Conservation (phyloP, 1,284 basidiomycete species). For the Xanthoconium separans region DNA sequence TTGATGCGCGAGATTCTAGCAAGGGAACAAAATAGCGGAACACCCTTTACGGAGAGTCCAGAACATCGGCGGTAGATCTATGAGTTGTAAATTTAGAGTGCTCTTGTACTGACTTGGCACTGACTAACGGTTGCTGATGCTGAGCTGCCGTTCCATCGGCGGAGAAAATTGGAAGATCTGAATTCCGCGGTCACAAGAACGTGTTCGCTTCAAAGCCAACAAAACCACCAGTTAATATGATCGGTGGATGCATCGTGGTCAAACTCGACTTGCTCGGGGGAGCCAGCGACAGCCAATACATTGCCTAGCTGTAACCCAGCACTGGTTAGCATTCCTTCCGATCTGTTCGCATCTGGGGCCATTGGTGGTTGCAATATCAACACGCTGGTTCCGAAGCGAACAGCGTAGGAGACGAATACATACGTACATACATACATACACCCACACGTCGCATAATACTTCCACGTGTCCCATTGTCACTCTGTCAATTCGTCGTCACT, state of each 20-base stretch:
- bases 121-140: neutral
- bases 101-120: neutral
- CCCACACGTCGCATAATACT: constrained; percentile 1
- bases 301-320: too few species aligned
- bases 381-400: constrained; percentile 6
- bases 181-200: neutral
- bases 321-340: neutral
- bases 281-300: too few species aligned
- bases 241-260: too few species aligned
- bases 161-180: constrained; percentile 13
- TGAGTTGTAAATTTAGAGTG: neutral
- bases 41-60: constrained; percentile 1
- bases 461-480: constrained; percentile 15
- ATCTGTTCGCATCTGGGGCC: constrained; percentile 8
- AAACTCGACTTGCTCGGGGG: too few species aligned
- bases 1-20: neutral
- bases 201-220: constrained; percentile 9
- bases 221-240: too few species aligned
- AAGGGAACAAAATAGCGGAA: neutral
- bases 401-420: neutral
- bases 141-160: constrained; percentile 8
- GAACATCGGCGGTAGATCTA: neutral
- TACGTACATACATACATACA: too few species aligned
- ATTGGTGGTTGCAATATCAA: neutral
- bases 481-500: constrained; percentile 55